Evolutionary conservation across 2,329 filamentous ascomycete genomes (phyloP), one percentile per base, ranked within the genome.

Genomic region (Podosphaera xanthii): DNA sequence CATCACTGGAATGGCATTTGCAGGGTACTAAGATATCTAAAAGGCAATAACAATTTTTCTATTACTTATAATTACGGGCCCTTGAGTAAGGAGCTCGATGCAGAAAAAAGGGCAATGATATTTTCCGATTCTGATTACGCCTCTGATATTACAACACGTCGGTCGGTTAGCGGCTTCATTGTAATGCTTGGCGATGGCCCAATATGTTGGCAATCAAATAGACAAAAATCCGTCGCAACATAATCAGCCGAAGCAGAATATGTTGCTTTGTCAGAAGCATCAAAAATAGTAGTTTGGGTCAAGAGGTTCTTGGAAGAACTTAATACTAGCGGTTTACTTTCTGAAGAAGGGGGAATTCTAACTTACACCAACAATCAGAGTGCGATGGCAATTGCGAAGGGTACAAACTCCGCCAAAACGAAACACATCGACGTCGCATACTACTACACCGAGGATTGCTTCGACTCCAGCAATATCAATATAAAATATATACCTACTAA

Each of bases 351-450:
- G 46, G 46, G 46, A 50, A 50, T 50, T 22, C n/a, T 50, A 5
- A 50, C 46, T 31, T 31, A 22, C 22, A 50, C 46, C n/a, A n/a
- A 50, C 46, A 50, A 50, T 50, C 46, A 50, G 46, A 50, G 46
- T 50, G 46, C 46, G 22, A 22, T 50, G 8, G 3, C 46, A 22
- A 50, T 50, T 31, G 46, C 46, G 22, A 50, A 50, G n/a, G 46
- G 46, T 8, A 46, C 42, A n/a, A 46, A 4, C 22, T 46, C 42
- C 10, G 10, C 42, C 10, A 49, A 22, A 22, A 22, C 53, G 3
- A 60, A 60, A 4, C 46, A 60, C 33, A 60, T 60, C 6, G 53
- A 60, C 31, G 33, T 60, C 1, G 12, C 31, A 4, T 58, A 60
- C 35, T 42, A 58, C 34, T 53, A 58, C 34, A 53, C 50, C 31